Percentiles rank a stretch among this genome's conserved stretches.
These are phyloP conservation scores for Trametes versicolor DNA, from an alignment of 1,284 basidiomycete species.

Conservation along the genomic window DNA sequence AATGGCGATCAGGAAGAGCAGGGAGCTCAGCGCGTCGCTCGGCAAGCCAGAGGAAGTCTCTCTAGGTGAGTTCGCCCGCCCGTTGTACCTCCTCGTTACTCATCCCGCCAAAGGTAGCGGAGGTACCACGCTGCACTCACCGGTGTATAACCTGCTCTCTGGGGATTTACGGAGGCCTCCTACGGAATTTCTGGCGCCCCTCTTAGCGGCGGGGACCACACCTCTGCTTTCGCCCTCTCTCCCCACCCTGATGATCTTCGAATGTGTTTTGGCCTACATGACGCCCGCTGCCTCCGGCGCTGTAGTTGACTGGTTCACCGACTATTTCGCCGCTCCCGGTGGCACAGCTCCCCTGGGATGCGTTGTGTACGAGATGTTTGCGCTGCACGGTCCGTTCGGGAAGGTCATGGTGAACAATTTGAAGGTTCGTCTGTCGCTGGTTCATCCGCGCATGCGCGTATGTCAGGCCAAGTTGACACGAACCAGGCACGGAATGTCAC, in stretches of 20 bases:
- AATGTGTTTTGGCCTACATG: constrained; percentile 96
- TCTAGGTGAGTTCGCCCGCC: constrained; percentile 48
- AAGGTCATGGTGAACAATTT: constrained; percentile 89
- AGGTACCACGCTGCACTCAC: constrained; percentile 72
- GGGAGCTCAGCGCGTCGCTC: constrained; percentile 62
- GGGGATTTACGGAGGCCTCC: constrained; percentile 75
- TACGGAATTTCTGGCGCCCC: constrained; percentile 50
- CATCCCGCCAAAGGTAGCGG: constrained; percentile 60
- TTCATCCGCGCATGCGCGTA: neutral
- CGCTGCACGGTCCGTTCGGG: constrained; percentile 86
- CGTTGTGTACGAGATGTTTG: constrained; percentile 92
- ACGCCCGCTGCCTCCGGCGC: constrained; percentile 62
- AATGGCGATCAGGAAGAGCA: constrained; percentile 80
- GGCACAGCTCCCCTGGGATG: constrained; percentile 53
- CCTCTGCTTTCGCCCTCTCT: constrained; percentile 66
- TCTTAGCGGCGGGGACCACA: constrained; percentile 43
- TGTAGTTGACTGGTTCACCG: constrained; percentile 81
- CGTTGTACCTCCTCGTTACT: neutral
- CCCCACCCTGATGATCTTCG: constrained; percentile 88
- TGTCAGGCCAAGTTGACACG: neutral
- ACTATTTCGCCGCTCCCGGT: constrained; percentile 54
- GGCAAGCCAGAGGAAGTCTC: constrained; percentile 57
- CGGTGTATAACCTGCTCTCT: constrained; percentile 79
- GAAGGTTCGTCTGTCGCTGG: constrained; percentile 58
- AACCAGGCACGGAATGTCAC: constrained; percentile 77